Percentiles rank a stretch among this genome's conserved stretches.
phyloP scores from a whole-genome alignment of 257 asterid species.

The Scutellaria baicalensis region DNA sequence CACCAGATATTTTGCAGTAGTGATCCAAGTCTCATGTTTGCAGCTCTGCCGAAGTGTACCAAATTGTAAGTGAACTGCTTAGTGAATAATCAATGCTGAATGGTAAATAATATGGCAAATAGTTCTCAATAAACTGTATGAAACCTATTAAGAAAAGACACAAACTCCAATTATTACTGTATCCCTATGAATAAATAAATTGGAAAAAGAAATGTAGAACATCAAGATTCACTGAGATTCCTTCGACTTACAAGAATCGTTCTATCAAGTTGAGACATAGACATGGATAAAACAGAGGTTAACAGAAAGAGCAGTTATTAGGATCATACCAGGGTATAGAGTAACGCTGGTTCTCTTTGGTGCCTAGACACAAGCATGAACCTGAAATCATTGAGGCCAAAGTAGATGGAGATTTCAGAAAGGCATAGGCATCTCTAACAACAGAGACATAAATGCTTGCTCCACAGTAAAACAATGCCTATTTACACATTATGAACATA shows the following conservation, averaged over 20 bases:
- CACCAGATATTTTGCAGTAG: constrained; percentile 68
- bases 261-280: neutral
- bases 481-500: neutral
- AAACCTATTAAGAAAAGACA: neutral
- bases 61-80: neutral
- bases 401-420: constrained; percentile 1
- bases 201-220: neutral
- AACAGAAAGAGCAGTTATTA: constrained; percentile 11
- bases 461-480: neutral
- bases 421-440: constrained; percentile 4
- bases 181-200: neutral
- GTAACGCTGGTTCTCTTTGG: constrained; percentile 78
- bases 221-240: neutral
- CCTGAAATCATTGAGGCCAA: constrained; percentile 35
- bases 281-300: constrained; percentile 1
- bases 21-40: constrained; percentile 88
- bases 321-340: constrained; percentile 84
- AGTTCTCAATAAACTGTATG: neutral
- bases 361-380: constrained; percentile 92
- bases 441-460: neutral
- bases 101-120: neutral
- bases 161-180: neutral
- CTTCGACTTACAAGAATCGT: neutral
- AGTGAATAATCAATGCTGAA: neutral
- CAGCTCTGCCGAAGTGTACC: constrained; percentile 61